A percentile compares a stretch with the other conserved stretches of the same genome.
Conservation (phyloP, 73 alveolate genomes). For the Durusdinium trenchii region DNA sequence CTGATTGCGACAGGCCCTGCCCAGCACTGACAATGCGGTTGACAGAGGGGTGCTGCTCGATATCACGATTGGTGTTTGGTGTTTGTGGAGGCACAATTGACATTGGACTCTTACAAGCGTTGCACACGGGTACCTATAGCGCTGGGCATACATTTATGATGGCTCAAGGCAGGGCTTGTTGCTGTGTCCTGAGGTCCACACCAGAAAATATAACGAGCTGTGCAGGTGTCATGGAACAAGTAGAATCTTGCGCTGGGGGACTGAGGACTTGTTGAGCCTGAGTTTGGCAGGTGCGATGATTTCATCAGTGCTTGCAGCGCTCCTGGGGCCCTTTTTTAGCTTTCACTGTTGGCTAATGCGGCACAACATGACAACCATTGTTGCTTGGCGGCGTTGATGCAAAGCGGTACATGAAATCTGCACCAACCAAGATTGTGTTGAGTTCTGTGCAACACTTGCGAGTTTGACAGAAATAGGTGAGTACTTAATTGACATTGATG, state of each 20-base stretch:
- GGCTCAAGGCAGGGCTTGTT: slow-evolving; percentile 48
- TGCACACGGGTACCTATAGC: slow-evolving; percentile 36
- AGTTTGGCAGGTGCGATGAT: slow-evolving; percentile 46
- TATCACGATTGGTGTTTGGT: background rate
- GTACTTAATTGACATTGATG: too few species aligned
- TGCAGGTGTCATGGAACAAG: background rate
- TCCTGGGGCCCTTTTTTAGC: slow-evolving; percentile 78
- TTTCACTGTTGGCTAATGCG: slow-evolving; percentile 95
- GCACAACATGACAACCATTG: slow-evolving; percentile 89
- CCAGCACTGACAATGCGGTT: background rate
- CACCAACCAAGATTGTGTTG: too few species aligned
- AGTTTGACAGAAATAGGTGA: too few species aligned
- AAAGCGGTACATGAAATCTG: too few species aligned
- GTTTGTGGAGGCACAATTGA: slow-evolving; percentile 51
- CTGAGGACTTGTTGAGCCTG: background rate
- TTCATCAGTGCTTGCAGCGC: slow-evolving; percentile 32
- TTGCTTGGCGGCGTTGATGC: too few species aligned
- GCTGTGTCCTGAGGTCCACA: background rate
- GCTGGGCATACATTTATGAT: slow-evolving; percentile 84
- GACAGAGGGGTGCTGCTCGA: background rate
- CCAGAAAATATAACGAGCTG: background rate
- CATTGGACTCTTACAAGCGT: slow-evolving; percentile 17
- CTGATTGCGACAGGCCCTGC: slow-evolving; percentile 81
- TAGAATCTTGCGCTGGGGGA: too few species aligned
- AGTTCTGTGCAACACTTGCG: too few species aligned